Evolutionary conservation across 2,329 filamentous ascomycete species (phyloP).

Genomic region (Calonectria pauciramosa): DNA sequence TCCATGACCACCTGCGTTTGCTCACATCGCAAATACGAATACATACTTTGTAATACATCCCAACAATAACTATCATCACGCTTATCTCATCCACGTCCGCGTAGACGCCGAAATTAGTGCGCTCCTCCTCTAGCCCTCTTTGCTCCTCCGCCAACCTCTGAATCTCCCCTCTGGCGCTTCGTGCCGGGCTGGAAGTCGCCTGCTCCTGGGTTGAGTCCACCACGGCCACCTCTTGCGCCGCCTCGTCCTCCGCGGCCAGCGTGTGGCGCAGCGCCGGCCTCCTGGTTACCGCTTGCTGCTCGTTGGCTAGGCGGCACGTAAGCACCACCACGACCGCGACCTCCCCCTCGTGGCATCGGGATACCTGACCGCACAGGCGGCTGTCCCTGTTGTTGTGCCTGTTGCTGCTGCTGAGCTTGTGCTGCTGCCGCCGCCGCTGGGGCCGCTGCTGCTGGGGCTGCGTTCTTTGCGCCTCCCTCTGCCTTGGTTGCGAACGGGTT

Average conservation of each 20-base stretch:
- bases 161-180: slow-evolving; percentile 70
- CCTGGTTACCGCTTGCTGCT: slow-evolving; percentile 51
- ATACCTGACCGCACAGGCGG: slow-evolving; percentile 52
- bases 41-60: slow-evolving; percentile 45
- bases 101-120: slow-evolving; percentile 45
- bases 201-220: slow-evolving; percentile 63
- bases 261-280: slow-evolving; percentile 48
- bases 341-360: slow-evolving; percentile 58
- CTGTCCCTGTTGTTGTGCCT: slow-evolving; percentile 27
- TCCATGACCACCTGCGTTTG: slow-evolving; percentile 28
- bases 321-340: slow-evolving; percentile 54
- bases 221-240: slow-evolving; percentile 56
- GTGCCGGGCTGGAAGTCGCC: slow-evolving; percentile 70
- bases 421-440: slow-evolving; percentile 31
- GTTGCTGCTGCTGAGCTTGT: slow-evolving; percentile 38
- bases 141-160: slow-evolving; percentile 56
- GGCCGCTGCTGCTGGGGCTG: slow-evolving; percentile 30
- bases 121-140: slow-evolving; percentile 60
- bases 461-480: slow-evolving; percentile 27
- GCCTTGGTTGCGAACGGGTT: slow-evolving; percentile 48
- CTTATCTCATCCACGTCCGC: slow-evolving; percentile 10
- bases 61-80: slow-evolving; percentile 24
- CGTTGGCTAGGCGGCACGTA: slow-evolving; percentile 56
- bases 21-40: slow-evolving; percentile 30
- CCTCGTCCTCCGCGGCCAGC: slow-evolving; percentile 57